phyloP scores from a whole-genome alignment of 2,329 filamentous ascomycete genomes.

The Phyllosticta paracitricarpa region DNA sequence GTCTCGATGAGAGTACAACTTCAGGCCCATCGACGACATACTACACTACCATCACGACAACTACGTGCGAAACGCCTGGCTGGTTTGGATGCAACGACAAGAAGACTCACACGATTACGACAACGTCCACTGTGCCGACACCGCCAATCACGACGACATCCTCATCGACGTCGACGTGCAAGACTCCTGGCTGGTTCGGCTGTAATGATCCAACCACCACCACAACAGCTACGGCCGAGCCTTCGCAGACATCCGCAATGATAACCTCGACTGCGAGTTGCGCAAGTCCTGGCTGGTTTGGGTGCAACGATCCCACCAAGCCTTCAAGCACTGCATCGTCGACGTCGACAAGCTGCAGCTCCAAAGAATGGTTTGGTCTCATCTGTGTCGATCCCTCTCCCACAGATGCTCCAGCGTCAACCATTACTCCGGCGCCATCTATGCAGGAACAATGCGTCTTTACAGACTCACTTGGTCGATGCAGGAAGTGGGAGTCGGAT shows the following conservation, averaged over 20 bases:
- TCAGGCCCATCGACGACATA: conserved; percentile 35
- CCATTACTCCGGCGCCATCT: not conserved
- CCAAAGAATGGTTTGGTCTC: conserved; percentile 10
- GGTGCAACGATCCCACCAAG: conserved; percentile 40
- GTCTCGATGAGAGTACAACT: conserved; percentile 54
- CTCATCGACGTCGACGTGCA: conserved; percentile 30
- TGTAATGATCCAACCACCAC: conserved; percentile 45
- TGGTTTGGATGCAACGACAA: conserved; percentile 18
- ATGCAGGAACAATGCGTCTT: conserved; percentile 1
- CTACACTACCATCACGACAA: conserved; percentile 14
- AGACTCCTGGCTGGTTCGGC: conserved; percentile 54
- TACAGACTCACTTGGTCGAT: not conserved
- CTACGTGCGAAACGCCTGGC: conserved; percentile 22
- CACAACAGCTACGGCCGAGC: conserved; percentile 23
- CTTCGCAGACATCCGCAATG: conserved; percentile 17
- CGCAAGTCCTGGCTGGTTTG: conserved; percentile 38
- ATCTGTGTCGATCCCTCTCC: conserved; percentile 13
- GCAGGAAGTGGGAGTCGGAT: conserved; percentile 7
- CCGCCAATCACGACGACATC: conserved; percentile 16
- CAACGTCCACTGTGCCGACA: conserved; percentile 13
- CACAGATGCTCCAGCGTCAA: not conserved
- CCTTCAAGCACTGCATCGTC: conserved; percentile 7
- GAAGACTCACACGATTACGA: conserved; percentile 18
- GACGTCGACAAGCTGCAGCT: conserved; percentile 17
- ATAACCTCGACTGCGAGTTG: conserved; percentile 23